Evolutionary conservation across 2,329 filamentous ascomycete genomes (phyloP).

Genomic region (Pseudogymnoascus sp.): DNA sequence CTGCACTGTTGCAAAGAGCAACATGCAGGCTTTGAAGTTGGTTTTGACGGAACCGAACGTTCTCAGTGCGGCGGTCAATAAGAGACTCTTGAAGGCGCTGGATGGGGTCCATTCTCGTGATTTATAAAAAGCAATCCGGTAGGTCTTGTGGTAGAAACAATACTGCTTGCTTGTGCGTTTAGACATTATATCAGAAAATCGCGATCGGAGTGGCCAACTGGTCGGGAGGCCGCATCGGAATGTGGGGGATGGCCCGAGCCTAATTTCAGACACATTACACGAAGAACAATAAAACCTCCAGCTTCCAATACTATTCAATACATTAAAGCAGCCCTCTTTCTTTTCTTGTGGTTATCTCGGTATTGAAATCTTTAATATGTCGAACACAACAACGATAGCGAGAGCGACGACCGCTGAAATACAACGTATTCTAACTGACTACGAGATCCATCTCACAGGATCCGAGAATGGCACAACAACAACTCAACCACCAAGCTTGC

Average conservation of each 20-base stretch:
- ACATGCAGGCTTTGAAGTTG: slow-evolving; percentile 37
- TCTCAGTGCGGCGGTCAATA: slow-evolving; percentile 36
- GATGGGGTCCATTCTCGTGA: slow-evolving; percentile 12
- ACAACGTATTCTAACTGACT: slow-evolving; percentile 31
- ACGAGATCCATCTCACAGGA: slow-evolving; percentile 36
- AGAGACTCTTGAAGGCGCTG: slow-evolving; percentile 28
- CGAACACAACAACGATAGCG: neutral
- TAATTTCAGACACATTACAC: neutral
- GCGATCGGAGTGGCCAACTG: neutral
- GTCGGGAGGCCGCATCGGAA: neutral
- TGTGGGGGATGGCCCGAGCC: neutral
- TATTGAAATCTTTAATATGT: neutral
- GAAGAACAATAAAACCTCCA: neutral
- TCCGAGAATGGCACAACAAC: slow-evolving; percentile 14
- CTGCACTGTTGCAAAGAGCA: slow-evolving; percentile 28
- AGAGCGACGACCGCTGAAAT: neutral
- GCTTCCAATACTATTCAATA: neutral
- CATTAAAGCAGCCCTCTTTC: neutral
- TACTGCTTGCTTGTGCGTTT: neutral
- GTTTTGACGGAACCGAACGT: slow-evolving; percentile 36
- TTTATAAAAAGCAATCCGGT: neutral
- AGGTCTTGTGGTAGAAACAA: neutral
- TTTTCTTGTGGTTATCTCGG: neutral
- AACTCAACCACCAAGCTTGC: neutral
- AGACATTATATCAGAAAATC: neutral